Evolutionary conservation across 1,284 basidiomycete genomes (phyloP), one percentile per base, ranked within the genome.

Genomic region (Tilletia indica): DNA sequence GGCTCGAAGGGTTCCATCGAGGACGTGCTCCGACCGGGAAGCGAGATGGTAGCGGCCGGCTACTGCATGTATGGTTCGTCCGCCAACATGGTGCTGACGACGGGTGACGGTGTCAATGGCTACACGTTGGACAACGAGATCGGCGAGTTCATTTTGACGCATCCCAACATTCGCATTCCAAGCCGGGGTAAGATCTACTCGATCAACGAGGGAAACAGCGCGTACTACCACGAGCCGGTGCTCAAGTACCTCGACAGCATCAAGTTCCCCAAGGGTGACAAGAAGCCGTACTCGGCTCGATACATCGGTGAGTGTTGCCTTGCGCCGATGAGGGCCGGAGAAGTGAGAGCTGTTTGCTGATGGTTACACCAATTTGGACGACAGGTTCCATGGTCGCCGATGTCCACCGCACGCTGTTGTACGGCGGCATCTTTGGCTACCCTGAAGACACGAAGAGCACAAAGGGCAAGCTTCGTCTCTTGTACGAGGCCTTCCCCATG

Each of bases 401-500:
- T 85, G 94, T 96, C 34, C 96, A 99, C 86, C 90, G 96, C 78
- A 99, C 97, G 6, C 87, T 99, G 64, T 88, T 99, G 6, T 99
- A 99, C 84, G 97, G 97, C 54, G 97, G 97, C 68, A 98, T 99
- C 84, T 99, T 99, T 82, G 94, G 95, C 31, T 99, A 99, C 86
- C 97, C 97, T 5, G 91, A 91, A 81, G 97, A 99, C 87, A 97
- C 94, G 89, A 99, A 99, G 89, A 93, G 90, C 86, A 97, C 95
- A 87, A 91, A 86, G 78, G 96, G 96, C 72, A 99, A 99, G 87
- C 88, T 99, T 79, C 89, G 97, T 82, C 87, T 99, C 83, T 87
- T 99, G 67, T 99, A 99, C 83, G 97, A 99, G 87, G 96, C 93
- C 4, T 99, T 98, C 89, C 96, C 95, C n/a, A 98, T 98, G 96